A percentile compares a stretch with the other conserved stretches of the same genome.
Conservation (phyloP, 2,329 filamentous ascomycete species). For the Colletotrichum navitas region DNA sequence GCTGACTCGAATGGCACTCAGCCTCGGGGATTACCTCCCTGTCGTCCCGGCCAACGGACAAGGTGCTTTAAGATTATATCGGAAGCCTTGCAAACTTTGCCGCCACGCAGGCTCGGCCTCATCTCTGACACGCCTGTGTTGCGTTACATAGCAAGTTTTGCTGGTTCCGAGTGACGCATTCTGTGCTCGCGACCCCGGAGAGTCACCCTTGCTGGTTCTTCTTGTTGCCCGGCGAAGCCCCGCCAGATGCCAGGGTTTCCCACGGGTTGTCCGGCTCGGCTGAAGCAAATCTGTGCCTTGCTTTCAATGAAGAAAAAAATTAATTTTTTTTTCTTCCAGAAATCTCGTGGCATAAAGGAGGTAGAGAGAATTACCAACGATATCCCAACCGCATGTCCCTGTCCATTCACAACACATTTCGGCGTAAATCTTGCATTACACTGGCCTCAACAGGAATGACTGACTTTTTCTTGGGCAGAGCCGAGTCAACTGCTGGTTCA, state of each 20-base stretch:
- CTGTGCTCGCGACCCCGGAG: conserved; percentile 3
- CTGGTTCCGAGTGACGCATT: conserved; percentile 35
- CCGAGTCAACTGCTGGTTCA: neutral
- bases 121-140: neutral
- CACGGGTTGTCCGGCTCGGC: conserved; percentile 25
- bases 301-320: neutral
- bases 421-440: neutral
- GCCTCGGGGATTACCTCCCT: conserved; percentile 25
- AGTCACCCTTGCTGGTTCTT: conserved; percentile 15
- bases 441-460: neutral
- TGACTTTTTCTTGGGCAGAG: neutral
- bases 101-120: conserved; percentile 7
- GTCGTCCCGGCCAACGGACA: conserved; percentile 23
- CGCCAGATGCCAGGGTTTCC: conserved; percentile 14
- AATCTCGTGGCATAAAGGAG: neutral
- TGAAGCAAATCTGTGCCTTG: conserved; percentile 17
- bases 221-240: conserved; percentile 15
- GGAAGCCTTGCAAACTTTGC: conserved; percentile 28
- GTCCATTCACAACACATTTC: neutral
- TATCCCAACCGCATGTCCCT: neutral
- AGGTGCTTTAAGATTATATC: conserved; percentile 27
- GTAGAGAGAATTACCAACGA: neutral
- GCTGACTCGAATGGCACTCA: conserved; percentile 21
- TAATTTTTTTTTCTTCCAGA: too few species aligned
- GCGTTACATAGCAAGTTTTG: conserved; percentile 15